A percentile compares a stretch with the other conserved stretches of the same genome.
phyloP scores from a whole-genome alignment of 2,329 filamentous ascomycete species.

The Fusarium goolgardi region DNA sequence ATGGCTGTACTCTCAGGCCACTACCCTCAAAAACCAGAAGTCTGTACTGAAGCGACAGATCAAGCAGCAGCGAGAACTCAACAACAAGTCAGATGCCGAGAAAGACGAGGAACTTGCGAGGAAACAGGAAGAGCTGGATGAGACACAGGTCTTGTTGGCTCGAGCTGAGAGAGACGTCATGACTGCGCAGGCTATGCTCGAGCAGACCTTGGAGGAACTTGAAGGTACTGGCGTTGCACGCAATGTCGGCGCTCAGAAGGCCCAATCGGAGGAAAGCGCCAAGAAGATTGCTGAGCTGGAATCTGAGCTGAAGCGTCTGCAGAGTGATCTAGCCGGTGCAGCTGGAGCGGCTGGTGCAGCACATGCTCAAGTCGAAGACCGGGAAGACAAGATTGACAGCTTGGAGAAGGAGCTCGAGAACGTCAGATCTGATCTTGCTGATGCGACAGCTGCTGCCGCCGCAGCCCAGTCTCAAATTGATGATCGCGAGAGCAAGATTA shows the following conservation, averaged over 20 bases:
- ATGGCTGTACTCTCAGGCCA: slow-evolving; percentile 80
- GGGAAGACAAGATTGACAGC: slow-evolving; percentile 54
- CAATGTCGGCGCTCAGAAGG: slow-evolving; percentile 39
- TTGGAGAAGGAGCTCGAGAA: slow-evolving; percentile 51
- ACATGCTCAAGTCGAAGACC: slow-evolving; percentile 49
- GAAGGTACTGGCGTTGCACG: slow-evolving; percentile 50
- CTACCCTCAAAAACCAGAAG: slow-evolving; percentile 85
- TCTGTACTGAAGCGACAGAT: slow-evolving; percentile 90
- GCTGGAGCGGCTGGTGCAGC: slow-evolving; percentile 42
- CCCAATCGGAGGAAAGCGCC: slow-evolving; percentile 49
- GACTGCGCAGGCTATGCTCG: slow-evolving; percentile 61
- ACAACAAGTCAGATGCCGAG: slow-evolving; percentile 83
- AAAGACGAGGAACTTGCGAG: slow-evolving; percentile 73
- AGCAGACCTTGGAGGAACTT: slow-evolving; percentile 60
- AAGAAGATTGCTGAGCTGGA: slow-evolving; percentile 57
- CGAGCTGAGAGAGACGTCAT: slow-evolving; percentile 54
- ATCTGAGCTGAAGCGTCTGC: slow-evolving; percentile 51
- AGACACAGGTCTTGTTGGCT: slow-evolving; percentile 52
- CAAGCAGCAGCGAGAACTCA: slow-evolving; percentile 93
- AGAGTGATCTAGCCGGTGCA: slow-evolving; percentile 36
- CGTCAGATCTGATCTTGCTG: slow-evolving; percentile 37
- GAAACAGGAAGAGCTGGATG: slow-evolving; percentile 68
- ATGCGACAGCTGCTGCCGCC: slow-evolving; percentile 14
- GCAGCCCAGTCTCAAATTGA: slow-evolving; percentile 35
- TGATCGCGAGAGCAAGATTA: slow-evolving; percentile 41